Evolutionary conservation across 2,329 filamentous ascomycete genomes (phyloP), one percentile per base, ranked within the genome.

Genomic region (Verticillium albo-atrum): DNA sequence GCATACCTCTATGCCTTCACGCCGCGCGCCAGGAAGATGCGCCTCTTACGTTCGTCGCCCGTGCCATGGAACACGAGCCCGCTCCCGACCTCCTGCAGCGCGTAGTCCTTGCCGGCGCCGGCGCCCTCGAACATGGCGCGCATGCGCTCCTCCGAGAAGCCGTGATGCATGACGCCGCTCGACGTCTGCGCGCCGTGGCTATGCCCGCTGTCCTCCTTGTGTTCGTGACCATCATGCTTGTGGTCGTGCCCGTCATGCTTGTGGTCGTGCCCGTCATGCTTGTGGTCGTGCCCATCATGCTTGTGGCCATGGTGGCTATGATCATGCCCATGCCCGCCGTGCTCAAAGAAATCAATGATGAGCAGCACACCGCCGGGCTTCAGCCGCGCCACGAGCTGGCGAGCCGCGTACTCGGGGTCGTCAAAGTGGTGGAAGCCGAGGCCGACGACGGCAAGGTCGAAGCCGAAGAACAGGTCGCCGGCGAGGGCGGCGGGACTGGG

Each of bases 371-470:
- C 90, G 3, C 88, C 88, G 3, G 82, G 81, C 63, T 80, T 82
- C 60, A 93, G 75, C 10, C 89, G 81, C 68, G 84, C 77, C 4
- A 79, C 83, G 35, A 93, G 74, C 54, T 82, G 77, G 62, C 75
- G 74, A 5, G 88, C 81, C 0, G 86, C 84, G 30, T 87, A 74
- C 2, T 76, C 77, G 4, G 88, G 85, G 66, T 91, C 79, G 61
- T 85, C 82, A 58, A 91, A 88, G 70, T 91, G 88, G 71, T 89
- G 87, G 63, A 88, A 82, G 1, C 84, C 86, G 51, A 86, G 72
- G 34, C 86, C 86, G 20, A 90, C 82, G 50, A 80, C 81, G 6
- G 83, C 83, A 35, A 89, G 68, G 70, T 94, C 89, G 68, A 94
- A 92, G 68, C 85, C 78, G 70, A 80, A 83, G 75, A 89, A 91